A percentile compares a stretch with the other conserved stretches of the same genome.
Evolutionary conservation across 2,329 filamentous ascomycete genomes (phyloP).

Genomic region (Seiridium unicorne): DNA sequence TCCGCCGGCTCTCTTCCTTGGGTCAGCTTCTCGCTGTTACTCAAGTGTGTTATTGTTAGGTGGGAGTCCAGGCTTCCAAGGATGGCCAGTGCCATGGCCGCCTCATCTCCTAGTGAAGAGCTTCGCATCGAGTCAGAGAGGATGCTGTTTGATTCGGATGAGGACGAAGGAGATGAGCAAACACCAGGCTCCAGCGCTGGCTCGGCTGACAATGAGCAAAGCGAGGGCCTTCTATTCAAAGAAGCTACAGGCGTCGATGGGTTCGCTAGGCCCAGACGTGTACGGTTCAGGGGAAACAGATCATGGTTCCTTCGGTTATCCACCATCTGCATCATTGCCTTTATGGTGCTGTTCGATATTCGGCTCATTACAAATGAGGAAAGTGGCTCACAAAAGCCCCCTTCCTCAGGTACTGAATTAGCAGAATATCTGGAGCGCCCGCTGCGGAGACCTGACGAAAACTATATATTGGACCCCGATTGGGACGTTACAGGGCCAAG

Average conservation of each 20-base stretch:
- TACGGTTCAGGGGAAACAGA: slow-evolving; percentile 1
- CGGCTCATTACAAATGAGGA: slow-evolving; percentile 6
- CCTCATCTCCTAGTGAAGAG: background rate
- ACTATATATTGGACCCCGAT: slow-evolving; percentile 54
- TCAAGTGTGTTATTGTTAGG: background rate
- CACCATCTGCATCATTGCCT: slow-evolving; percentile 3
- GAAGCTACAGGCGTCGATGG: slow-evolving; percentile 9
- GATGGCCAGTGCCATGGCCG: background rate
- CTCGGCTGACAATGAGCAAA: slow-evolving; percentile 9
- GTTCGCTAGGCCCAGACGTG: background rate
- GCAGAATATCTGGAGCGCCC: slow-evolving; percentile 5
- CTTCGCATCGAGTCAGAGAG: slow-evolving; percentile 1
- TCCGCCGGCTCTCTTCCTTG: background rate
- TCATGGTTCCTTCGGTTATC: slow-evolving; percentile 13
- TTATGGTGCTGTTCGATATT: slow-evolving; percentile 9
- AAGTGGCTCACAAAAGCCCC: background rate
- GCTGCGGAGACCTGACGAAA: slow-evolving; percentile 22
- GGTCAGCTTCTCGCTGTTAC: background rate
- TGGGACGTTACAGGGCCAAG: slow-evolving; percentile 55
- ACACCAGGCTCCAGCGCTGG: background rate
- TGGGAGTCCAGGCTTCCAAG: background rate
- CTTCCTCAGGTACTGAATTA: background rate
- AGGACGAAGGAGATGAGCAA: background rate
- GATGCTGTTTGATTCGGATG: slow-evolving; percentile 3
- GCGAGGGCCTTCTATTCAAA: slow-evolving; percentile 9